phyloP scores from a whole-genome alignment of 2,329 filamentous ascomycete genomes.

The Pseudocercospora crystallina region DNA sequence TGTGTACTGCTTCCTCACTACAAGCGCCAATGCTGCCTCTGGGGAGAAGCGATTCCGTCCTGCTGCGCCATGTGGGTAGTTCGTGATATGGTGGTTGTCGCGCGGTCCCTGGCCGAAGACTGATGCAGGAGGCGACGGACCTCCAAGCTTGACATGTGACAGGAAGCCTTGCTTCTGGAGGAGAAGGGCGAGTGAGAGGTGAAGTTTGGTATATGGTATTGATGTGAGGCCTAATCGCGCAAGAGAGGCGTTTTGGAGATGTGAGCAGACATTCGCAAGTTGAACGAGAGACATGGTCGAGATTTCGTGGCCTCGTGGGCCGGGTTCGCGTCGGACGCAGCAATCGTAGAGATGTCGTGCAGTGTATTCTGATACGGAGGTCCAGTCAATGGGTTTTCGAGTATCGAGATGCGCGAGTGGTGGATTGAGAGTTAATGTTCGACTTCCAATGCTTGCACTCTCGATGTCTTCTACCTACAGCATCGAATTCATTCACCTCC shows the following conservation, averaged over 20 bases:
- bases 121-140: conserved; percentile 55
- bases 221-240: conserved; percentile 84
- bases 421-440: no score
- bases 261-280: conserved; percentile 79
- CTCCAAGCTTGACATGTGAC: conserved; percentile 73
- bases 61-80: conserved; percentile 27
- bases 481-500: no score
- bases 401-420: no score
- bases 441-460: no score
- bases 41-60: conserved; percentile 22
- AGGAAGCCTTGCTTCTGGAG: conserved; percentile 83
- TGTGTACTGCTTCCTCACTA: conserved; percentile 24
- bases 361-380: neutral
- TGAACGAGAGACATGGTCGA: conserved; percentile 68
- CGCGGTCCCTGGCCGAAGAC: conserved; percentile 32
- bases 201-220: conserved; percentile 75
- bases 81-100: conserved; percentile 31
- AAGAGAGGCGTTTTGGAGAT: conserved; percentile 84
- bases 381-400: no score
- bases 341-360: neutral
- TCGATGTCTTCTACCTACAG: no score
- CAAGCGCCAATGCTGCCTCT: conserved; percentile 31
- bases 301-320: conserved; percentile 13
- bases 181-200: conserved; percentile 71
- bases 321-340: neutral